These are phyloP conservation scores for Brassica napus DNA, from an alignment of 345 rosid species.

Conservation along the genomic window DNA sequence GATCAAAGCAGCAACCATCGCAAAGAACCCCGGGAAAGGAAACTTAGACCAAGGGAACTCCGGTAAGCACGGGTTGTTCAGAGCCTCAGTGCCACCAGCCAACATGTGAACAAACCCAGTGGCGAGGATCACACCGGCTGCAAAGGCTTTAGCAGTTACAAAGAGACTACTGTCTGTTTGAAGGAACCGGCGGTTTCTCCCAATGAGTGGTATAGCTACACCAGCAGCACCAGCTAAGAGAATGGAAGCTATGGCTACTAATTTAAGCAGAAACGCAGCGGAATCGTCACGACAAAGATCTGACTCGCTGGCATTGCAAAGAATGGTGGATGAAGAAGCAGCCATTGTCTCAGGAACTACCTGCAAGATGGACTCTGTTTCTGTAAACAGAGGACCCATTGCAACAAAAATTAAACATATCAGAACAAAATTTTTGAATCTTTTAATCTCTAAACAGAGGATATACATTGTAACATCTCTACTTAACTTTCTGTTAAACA, in stretches of 20 bases:
- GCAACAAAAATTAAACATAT: background rate
- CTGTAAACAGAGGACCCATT: background rate
- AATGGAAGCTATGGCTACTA: conserved; percentile 75
- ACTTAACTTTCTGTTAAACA: too few species aligned
- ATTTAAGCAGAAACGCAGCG: conserved; percentile 61
- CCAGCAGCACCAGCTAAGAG: conserved; percentile 70
- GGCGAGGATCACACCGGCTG: conserved; percentile 89
- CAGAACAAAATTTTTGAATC: background rate
- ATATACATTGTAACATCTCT: too few species aligned
- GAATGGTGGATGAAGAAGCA: conserved; percentile 20
- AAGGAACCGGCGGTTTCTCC: conserved; percentile 64
- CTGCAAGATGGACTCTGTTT: conserved; percentile 44
- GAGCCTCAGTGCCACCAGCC: conserved; percentile 56
- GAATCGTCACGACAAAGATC: conserved; percentile 67
- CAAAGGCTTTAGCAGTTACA: conserved; percentile 82
- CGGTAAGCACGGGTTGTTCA: conserved; percentile 66
- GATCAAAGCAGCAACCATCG: conserved; percentile 77
- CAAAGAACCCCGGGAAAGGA: conserved; percentile 87
- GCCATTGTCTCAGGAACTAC: conserved; percentile 36
- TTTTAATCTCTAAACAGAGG: background rate
- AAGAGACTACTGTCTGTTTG: conserved; percentile 74
- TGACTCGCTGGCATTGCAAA: conserved; percentile 44
- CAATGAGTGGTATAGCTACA: conserved; percentile 71
- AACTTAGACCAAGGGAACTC: conserved; percentile 76
- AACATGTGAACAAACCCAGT: conserved; percentile 96